A percentile compares a stretch with the other conserved stretches of the same genome.
Conservation (phyloP, 352 stramenopile genomes). For the Peronosclerospora sorghi region DNA sequence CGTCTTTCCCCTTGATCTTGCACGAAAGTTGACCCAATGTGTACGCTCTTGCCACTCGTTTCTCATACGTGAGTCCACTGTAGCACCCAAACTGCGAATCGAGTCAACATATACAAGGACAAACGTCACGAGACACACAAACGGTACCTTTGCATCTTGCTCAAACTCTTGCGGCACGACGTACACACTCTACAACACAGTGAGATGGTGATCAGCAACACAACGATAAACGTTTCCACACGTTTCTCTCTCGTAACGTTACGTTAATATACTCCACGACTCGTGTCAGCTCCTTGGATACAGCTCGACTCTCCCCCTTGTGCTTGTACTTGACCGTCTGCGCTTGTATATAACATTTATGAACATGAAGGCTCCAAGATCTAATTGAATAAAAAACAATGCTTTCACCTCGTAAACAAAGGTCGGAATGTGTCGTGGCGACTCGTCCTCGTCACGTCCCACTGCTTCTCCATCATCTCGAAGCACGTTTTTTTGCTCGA, state of each 20-base stretch:
- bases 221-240: background rate
- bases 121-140: background rate
- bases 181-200: slow-evolving; percentile 27
- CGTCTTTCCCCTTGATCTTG: slow-evolving; percentile 14
- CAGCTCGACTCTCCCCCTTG: slow-evolving; percentile 21
- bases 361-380: background rate
- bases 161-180: slow-evolving; percentile 38
- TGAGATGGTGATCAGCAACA: background rate
- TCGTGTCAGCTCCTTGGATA: slow-evolving; percentile 23
- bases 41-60: slow-evolving; percentile 42
- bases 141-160: slow-evolving; percentile 26
- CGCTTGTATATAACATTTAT: background rate
- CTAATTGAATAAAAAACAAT: background rate
- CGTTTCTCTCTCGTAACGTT: background rate
- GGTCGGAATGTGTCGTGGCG: slow-evolving; percentile 27
- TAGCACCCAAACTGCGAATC: slow-evolving; percentile 42
- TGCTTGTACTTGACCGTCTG: slow-evolving; percentile 47
- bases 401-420: slow-evolving; percentile 43
- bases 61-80: slow-evolving; percentile 50
- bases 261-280: slow-evolving; percentile 46
- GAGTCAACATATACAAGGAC: background rate
- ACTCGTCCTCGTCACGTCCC: slow-evolving; percentile 16
- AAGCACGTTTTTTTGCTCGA: background rate
- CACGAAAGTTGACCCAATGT: slow-evolving; percentile 32
- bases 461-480: background rate